Conservation (phyloP, 2,329 filamentous ascomycete species). For the Dactylellina sp. region DNA sequence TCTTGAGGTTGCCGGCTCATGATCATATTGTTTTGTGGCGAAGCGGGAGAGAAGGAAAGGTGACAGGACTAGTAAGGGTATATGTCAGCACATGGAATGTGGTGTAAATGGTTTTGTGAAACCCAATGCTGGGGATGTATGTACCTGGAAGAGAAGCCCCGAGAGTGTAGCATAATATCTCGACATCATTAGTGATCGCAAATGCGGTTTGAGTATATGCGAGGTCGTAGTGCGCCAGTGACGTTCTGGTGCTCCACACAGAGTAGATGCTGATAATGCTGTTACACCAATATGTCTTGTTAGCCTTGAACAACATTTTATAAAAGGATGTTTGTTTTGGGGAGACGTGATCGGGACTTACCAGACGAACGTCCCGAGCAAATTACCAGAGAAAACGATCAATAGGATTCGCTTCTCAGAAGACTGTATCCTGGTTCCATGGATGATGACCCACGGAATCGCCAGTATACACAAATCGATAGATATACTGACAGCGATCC, state of each 20-base stretch:
- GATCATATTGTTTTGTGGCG: conserved; percentile 27
- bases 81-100: not conserved
- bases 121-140: not conserved
- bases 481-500: conserved; percentile 60
- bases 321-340: not conserved
- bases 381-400: conserved; percentile 60
- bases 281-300: conserved; percentile 22
- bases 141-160: conserved; percentile 61
- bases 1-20: conserved; percentile 30
- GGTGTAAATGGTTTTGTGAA: not conserved
- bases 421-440: conserved; percentile 57
- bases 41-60: conserved; percentile 52
- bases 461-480: conserved; percentile 60
- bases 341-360: conserved; percentile 23
- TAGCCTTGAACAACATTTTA: conserved; percentile 3
- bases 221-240: conserved; percentile 52
- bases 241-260: conserved; percentile 45
- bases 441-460: conserved; percentile 60
- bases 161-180: conserved; percentile 61
- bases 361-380: conserved; percentile 61
- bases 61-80: conserved; percentile 26
- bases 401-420: conserved; percentile 60
- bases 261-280: conserved; percentile 55
- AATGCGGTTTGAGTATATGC: conserved; percentile 60
- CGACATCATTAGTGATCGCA: conserved; percentile 61